Base-by-base conservation (phyloP, 495 filamentous ascomycete species). In the Penicillium paxilli region DNA sequence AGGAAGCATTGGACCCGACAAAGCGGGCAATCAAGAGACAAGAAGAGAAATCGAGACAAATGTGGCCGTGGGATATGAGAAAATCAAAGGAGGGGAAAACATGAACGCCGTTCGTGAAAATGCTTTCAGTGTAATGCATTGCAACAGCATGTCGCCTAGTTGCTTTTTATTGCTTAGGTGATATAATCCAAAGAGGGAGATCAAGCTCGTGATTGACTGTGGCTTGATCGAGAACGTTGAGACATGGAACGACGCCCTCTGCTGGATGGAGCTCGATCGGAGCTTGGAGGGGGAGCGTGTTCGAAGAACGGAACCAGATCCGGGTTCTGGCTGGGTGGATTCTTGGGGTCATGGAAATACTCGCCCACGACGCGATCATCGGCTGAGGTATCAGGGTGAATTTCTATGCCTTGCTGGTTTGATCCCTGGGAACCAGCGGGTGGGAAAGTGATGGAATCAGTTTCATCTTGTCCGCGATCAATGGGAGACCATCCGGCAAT, bases 401-500 rank as follows among this genome's bases (percentile, higher is more conserved):
- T 67, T 51, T 84, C 77, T 47, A 83, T 73, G 44, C 83, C 82
- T n/a, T 69, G 72, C 42, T 78, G 71, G 11, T 81, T 80, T 11
- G 84, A 54, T 4, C 81, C 80, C 2, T 73, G 68, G 32, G 64
- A 68, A 5, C 64, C 66, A 16, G 53, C 59, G 1, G 74, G 70
- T 0, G 76, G 64, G 59, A 85, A 84, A 9, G 71, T 73, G 54
- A 78, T 62, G 0, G 78, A 76, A 33, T 82, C 82, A n/a, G 67
- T 68, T 23, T 81, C 82, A 23, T 67, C 74, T 17, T 75, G 67
- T 16, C 63, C 58, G 20, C 81, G 76, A 49, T 91, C 90, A 49
- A 94, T 88, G 0, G 92, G 92, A 44, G 91, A 95, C 91, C 90
- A 96, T 37, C 90, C 90, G 28, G 83, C 90, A 44, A 96, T 85